phyloP scores from a whole-genome alignment of 2,329 filamentous ascomycete genomes.

The Fusarium transvaalense region DNA sequence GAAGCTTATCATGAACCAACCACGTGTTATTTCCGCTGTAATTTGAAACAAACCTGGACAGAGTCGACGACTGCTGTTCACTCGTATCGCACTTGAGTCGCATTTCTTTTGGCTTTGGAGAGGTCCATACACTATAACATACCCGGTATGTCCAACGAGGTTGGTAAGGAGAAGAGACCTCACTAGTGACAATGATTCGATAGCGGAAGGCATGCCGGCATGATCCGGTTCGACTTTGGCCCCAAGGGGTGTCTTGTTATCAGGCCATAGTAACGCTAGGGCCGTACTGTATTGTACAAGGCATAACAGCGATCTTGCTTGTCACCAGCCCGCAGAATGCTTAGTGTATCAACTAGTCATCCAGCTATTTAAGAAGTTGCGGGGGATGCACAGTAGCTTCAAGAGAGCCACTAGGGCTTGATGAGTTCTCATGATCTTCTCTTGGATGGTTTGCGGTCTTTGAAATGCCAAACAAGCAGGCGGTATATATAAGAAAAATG shows the following conservation, averaged over 20 bases:
- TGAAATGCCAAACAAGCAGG: neutral
- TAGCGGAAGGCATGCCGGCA: neutral
- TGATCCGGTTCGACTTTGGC: neutral
- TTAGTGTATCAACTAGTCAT: neutral
- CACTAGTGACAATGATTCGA: neutral
- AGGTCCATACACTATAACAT: too few species aligned
- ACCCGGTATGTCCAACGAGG: too few species aligned
- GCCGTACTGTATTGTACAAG: neutral
- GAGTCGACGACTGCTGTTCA: neutral
- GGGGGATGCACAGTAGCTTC: slow-evolving; percentile 3
- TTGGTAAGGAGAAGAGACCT: neutral
- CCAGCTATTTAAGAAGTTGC: slow-evolving; percentile 3
- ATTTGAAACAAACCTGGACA: neutral
- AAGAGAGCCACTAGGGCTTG: slow-evolving; percentile 1
- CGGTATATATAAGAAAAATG: neutral
- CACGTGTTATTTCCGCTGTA: too few species aligned
- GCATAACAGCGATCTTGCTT: neutral
- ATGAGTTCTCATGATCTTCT: slow-evolving; percentile 19
- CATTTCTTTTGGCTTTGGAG: neutral
- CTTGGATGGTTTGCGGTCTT: neutral
- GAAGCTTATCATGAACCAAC: too few species aligned
- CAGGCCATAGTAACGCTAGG: neutral
- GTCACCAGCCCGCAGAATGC: neutral
- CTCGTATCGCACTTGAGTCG: neutral
- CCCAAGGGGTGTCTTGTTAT: neutral